Percentiles rank a stretch among this genome's conserved stretches.
Evolutionary conservation across 2,329 filamentous ascomycete genomes (phyloP).

Genomic region (Monosporascus sp.): DNA sequence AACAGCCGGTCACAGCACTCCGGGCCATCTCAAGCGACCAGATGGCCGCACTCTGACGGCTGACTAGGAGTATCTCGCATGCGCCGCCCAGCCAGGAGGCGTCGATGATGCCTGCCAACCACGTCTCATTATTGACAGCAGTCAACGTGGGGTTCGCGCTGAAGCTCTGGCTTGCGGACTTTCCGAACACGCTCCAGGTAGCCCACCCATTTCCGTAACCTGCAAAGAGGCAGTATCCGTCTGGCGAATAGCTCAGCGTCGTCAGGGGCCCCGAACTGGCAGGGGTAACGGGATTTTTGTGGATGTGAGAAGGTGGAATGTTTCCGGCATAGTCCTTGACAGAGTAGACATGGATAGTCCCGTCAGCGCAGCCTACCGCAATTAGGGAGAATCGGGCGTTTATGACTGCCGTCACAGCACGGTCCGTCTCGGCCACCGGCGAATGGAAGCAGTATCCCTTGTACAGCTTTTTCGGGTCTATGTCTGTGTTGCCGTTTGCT

Average conservation of each 20-base stretch:
- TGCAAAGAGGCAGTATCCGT: constrained; percentile 93
- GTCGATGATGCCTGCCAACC: constrained; percentile 73
- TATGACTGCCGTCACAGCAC: constrained; percentile 71
- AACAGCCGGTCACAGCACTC: constrained; percentile 88
- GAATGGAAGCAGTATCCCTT: constrained; percentile 86
- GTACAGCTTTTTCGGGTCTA: constrained; percentile 64
- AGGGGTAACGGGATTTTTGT: constrained; percentile 63
- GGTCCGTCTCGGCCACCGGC: constrained; percentile 53
- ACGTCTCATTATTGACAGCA: constrained; percentile 67
- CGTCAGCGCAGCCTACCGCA: constrained; percentile 75
- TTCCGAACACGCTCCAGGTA: constrained; percentile 96
- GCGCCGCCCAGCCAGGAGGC: constrained; percentile 85
- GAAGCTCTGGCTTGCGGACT: constrained; percentile 81
- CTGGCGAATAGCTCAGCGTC: constrained; percentile 80
- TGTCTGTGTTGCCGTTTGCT: constrained; percentile 35
- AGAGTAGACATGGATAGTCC: constrained; percentile 81
- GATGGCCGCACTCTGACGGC: constrained; percentile 66
- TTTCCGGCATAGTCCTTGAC: constrained; percentile 92
- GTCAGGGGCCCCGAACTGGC: constrained; percentile 65
- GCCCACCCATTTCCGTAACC: constrained; percentile 92
- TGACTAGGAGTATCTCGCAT: constrained; percentile 74
- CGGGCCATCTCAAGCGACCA: constrained; percentile 91
- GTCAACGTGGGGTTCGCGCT: constrained; percentile 59
- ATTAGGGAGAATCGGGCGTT: constrained; percentile 94
- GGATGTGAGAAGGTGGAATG: constrained; percentile 77